Evolutionary conservation across 306 rosid species (phyloP).

Genomic region (Nissolia schottii): DNA sequence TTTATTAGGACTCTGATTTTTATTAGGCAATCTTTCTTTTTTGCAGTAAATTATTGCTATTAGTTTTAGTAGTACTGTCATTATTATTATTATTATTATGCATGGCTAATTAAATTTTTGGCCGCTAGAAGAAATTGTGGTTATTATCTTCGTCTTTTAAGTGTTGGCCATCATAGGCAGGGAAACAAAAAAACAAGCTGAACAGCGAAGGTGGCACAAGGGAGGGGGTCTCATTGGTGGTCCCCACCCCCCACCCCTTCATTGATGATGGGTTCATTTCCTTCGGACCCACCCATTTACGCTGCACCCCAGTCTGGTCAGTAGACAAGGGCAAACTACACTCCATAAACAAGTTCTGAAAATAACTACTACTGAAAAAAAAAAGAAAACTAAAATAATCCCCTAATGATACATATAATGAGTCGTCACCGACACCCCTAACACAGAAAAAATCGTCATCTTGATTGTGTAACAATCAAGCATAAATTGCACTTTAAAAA

Average conservation of each 20-base stretch:
- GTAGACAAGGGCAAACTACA: not conserved
- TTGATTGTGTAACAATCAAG: not conserved
- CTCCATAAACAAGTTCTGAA: not conserved
- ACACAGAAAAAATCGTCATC: not conserved
- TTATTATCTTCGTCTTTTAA: not conserved
- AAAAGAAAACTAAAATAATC: not conserved
- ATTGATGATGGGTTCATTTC: constrained; percentile 33
- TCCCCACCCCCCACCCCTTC: constrained; percentile 44
- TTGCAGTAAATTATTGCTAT: not conserved
- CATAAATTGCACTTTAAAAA: too few relatives aligned
- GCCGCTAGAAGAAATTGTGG: not conserved
- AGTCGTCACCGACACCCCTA: constrained; percentile 48
- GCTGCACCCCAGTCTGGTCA: not conserved
- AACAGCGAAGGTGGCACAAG: not conserved
- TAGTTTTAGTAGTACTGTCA: too few relatives aligned
- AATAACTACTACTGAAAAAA: too few relatives aligned
- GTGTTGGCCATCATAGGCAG: not conserved
- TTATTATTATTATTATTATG: not conserved
- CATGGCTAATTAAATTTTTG: not conserved
- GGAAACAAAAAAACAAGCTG: not conserved
- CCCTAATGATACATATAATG: not conserved
- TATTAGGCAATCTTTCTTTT: too few relatives aligned
- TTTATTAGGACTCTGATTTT: not conserved
- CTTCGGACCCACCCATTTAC: not conserved
- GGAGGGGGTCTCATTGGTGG: not conserved